Conservation (phyloP, 495 filamentous ascomycete species). For the Patellaria atrata region DNA sequence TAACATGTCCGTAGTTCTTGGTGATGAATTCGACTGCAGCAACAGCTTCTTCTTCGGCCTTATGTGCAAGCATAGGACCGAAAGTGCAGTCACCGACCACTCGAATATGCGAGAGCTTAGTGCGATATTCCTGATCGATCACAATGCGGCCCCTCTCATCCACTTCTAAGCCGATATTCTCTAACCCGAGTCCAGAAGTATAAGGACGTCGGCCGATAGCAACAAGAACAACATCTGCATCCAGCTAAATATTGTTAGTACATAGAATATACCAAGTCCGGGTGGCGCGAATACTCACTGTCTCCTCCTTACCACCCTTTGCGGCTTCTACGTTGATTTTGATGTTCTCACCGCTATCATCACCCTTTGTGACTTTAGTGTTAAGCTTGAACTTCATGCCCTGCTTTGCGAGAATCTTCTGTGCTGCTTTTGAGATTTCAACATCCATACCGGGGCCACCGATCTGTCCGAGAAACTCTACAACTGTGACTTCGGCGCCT, state of each 20-base stretch:
- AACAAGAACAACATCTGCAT: constrained; percentile 91
- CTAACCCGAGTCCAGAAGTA: constrained; percentile 76
- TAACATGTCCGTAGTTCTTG: constrained; percentile 95
- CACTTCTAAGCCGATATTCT: constrained; percentile 87
- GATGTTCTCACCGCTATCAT: constrained; percentile 59
- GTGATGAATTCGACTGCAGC: constrained; percentile 92
- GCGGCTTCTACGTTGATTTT: constrained; percentile 77
- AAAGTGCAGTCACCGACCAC: constrained; percentile 95
- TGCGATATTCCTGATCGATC: constrained; percentile 97
- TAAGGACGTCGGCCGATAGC: constrained; percentile 94
- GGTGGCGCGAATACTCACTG: constrained; percentile 41
- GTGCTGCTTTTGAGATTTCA: constrained; percentile 81
- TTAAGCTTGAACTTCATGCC: constrained; percentile 96
- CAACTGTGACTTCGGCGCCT: constrained; percentile 87
- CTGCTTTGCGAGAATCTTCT: constrained; percentile 91
- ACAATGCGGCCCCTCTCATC: constrained; percentile 88
- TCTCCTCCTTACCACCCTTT: constrained; percentile 91
- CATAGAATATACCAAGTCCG: not conserved
- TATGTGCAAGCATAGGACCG: constrained; percentile 98
- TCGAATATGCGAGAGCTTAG: constrained; percentile 90
- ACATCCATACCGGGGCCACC: constrained; percentile 95
- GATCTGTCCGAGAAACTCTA: constrained; percentile 92
- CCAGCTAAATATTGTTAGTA: constrained; percentile 42
- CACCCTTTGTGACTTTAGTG: constrained; percentile 85
- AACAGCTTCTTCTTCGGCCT: constrained; percentile 96